phyloP scores from a whole-genome alignment of 495 filamentous ascomycete genomes.

The Aspergillus haitiensis region DNA sequence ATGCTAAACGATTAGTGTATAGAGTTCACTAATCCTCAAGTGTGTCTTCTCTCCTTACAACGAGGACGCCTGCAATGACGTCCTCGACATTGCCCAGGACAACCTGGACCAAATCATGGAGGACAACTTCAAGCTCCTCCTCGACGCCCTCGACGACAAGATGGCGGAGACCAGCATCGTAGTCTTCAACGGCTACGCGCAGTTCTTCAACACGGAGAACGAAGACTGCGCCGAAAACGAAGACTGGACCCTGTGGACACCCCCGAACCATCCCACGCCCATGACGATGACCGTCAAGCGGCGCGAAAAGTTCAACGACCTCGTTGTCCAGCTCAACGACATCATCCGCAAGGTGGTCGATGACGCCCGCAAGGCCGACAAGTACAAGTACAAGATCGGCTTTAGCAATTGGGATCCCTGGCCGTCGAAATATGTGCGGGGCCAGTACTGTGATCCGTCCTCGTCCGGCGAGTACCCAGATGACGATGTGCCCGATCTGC shows the following conservation, averaged over 20 bases:
- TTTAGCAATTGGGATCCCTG: conserved; percentile 29
- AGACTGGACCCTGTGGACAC: conserved; percentile 19
- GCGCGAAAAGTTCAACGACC: conserved; percentile 29
- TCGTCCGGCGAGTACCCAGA: conserved; percentile 26
- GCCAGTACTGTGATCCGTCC: conserved; percentile 29
- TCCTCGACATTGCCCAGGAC: conserved; percentile 22
- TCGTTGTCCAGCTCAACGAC: conserved; percentile 27
- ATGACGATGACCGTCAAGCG: conserved; percentile 21
- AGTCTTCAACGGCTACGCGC: conserved; percentile 27
- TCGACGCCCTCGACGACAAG: conserved; percentile 21
- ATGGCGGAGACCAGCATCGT: conserved; percentile 26
- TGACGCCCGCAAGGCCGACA: conserved; percentile 16
- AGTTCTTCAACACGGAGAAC: conserved; percentile 27
- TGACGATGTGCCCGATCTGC: conserved; percentile 20
- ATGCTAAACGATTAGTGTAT: not conserved
- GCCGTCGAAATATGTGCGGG: conserved; percentile 9
- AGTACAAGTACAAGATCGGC: not conserved
- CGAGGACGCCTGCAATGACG: conserved; percentile 19
- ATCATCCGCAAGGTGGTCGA: conserved; percentile 20
- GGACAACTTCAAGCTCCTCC: conserved; percentile 22
- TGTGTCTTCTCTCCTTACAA: conserved; percentile 26
- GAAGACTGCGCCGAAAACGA: conserved; percentile 25
- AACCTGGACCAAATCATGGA: conserved; percentile 25
- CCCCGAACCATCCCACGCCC: not conserved
- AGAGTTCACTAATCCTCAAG: conserved; percentile 21